Evolutionary conservation across 1,284 basidiomycete species (phyloP), one percentile per base, ranked within the genome.

Genomic region (Mycena citricolor): DNA sequence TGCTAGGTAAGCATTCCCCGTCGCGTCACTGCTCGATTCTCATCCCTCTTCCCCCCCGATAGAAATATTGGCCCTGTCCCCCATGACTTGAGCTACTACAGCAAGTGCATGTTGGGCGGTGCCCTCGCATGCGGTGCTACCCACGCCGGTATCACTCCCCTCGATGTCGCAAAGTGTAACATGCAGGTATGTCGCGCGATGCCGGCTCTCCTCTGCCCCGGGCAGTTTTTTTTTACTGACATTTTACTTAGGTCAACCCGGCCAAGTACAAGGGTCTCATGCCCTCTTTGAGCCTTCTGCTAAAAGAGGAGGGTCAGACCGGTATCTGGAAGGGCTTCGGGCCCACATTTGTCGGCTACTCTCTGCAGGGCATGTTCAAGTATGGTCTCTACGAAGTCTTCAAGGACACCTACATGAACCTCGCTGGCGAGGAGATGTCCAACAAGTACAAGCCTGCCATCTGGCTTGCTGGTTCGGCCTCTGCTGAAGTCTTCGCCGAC

Each of bases 91-190:
- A 69, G 68, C 33, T 89, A 89, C 75, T 89, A 89, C 62, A 65
- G 80, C 60, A 88, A 88, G 68, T 83, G 81, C 62, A 81, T 88
- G 81, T 75, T 97, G 54, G 93, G 92, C 62, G 93, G 94, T 82
- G 79, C 81, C 56, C 79, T 95, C 57, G 92, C 94, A 53, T 97
- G 94, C 62, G 91, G 93, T 72, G 47, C 94, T 67, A 97, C 94
- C 57, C 94, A 97, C 69, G 94, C 93, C 49, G 90, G 86, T 60
- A 84, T 94, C 61, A 94, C 92, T 31, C 91, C 91, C 51, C 82
- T 95, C 59, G 92, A 95, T 76, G 91, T 94, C 58, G 88, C 90
- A 62, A 97, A 97, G 79, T 97, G 94, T 67, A 91, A 94, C 76
- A 97, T 97, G 85, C 94, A 97, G 85, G 91, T 91, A 39, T 59